These are phyloP conservation scores for Trichoderma breve DNA, from an alignment of 2,329 filamentous ascomycete species.

Conservation along the genomic window DNA sequence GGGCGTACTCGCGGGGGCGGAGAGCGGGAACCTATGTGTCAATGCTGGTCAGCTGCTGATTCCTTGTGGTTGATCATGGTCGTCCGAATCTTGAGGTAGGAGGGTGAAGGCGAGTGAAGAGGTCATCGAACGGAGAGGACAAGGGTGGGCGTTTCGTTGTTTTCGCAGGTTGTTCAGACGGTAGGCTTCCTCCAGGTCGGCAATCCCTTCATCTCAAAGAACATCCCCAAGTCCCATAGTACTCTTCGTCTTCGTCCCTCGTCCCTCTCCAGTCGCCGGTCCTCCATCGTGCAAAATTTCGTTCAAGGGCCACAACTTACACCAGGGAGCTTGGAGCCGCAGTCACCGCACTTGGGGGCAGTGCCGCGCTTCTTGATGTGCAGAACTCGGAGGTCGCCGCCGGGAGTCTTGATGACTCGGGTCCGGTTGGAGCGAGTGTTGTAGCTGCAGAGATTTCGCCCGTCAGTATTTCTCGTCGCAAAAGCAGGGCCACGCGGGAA, in stretches of 20 bases:
- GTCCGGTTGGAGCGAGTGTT: slow-evolving; percentile 98
- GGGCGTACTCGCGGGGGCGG: slow-evolving; percentile 95
- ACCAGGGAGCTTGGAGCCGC: slow-evolving; percentile 93
- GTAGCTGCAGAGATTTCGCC: slow-evolving; percentile 61
- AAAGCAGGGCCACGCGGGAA: background rate
- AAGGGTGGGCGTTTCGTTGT: background rate
- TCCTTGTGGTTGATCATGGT: background rate
- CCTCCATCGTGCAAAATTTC: slow-evolving; percentile 20
- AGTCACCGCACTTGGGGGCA: slow-evolving; percentile 98
- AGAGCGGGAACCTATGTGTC: slow-evolving; percentile 78
- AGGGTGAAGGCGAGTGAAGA: background rate
- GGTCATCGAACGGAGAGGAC: background rate
- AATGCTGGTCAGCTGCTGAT: slow-evolving; percentile 22
- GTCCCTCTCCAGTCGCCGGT: background rate
- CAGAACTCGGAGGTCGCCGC: slow-evolving; percentile 90
- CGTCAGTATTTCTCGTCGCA: slow-evolving; percentile 27
- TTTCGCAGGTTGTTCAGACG: background rate
- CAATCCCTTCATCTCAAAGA: background rate
- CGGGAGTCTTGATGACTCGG: slow-evolving; percentile 92
- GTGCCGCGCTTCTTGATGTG: slow-evolving; percentile 99
- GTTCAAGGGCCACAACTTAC: slow-evolving; percentile 62
- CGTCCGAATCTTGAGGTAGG: background rate
- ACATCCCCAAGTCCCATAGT: background rate
- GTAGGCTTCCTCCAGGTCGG: background rate
- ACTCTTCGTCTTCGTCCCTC: background rate